Evolutionary conservation across 768 basidiomycete genomes (phyloP), one percentile per base, ranked within the genome.

Genomic region (Cubamyces lactineus): DNA sequence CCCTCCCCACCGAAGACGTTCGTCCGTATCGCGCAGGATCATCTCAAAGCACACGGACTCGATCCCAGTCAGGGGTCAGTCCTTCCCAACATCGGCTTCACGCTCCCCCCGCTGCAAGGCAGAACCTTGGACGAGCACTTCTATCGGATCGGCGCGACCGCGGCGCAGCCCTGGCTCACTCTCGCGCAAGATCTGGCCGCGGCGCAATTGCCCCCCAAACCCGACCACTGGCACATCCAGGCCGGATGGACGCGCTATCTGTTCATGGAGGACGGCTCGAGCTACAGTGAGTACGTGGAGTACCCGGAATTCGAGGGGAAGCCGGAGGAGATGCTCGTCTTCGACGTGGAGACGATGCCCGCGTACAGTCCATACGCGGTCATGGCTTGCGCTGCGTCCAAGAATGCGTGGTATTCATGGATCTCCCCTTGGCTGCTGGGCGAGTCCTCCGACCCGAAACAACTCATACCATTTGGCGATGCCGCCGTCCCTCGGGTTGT

Each of bases 311-410:
- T 88, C 54, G 77, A 85, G 42, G 86, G 86, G 2, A 79, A 82
- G 62, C 76, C 84, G 0, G 92, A 94, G 70, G 76, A 86, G 45
- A 80, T 90, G 80, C 83, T 98, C 65, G 83, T 86, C 11, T 97
- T 98, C 69, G 97, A 99, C 72, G 92, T 98, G 57, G 96, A 99
- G 76, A 94, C 92, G 0, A 83, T 98, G 82, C 92, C 92, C 0
- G 84, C 85, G 26, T 85, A 92, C 70, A 84, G 91, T 51, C 87
- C 87, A 1, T 94, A 86, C 70, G 84, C 96, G 13, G 78, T 98
- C 71, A 89, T 98, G 80, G 96, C 97, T 0, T 89, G 87, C 62
- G 96, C 96, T 3, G 91, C 85, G 1, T 88, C 94, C 5, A 79
- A 82, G 23, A 86, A 86, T 51, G 89, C 86, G 1, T 98, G 97